Evolutionary conservation across 1,139 yeast species (phyloP), one percentile per base, ranked within the genome.

Genomic region (Yamadazyma diospyri): DNA sequence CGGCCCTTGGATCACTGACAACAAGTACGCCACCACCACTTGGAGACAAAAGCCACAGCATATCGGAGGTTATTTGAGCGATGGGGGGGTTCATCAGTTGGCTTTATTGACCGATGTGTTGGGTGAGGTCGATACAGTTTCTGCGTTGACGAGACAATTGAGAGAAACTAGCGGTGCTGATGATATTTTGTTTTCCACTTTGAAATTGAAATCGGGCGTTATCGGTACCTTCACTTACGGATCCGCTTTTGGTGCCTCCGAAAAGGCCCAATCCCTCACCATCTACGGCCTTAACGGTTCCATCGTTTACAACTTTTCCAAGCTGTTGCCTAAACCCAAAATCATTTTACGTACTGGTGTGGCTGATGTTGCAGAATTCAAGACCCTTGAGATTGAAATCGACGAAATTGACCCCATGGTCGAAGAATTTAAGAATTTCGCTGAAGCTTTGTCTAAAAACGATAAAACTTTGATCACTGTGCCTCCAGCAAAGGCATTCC

Each of bases 11-110:
- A 71, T 76, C 43, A 68, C 67, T 18, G 50, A 64, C 37, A 79
- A 74, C 60, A 78, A 82, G 55, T 88, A 86, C 56, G 61, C 81
- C 42, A 61, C 68, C 23, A 83, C 92, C 5, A 49, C 83, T 6
- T 88, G 97, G 97, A 80, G 97, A 69, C 74, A 72, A 53, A 71
- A 79, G 38, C 97, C 97, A 23, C 81, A 86, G 56, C 97, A 88
- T 53, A 74, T 87, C 43, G 97, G 97, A 37, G 97, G 97, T 0
- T 87, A 70, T 59, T 68, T 88, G 47, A 80, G 92, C 44, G 97
- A 88, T 53, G 96, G 96, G 48, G 97, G 97, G 54, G 97, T 88
- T 10, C 97, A 88, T 60, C 96, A 88, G 59, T 65, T 88, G 57
- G 95, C 95, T 3, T 64, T 86, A 28, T 72, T 88, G 47, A 86